Evolutionary conservation across 2,329 filamentous ascomycete genomes (phyloP), one percentile per base, ranked within the genome.

Genomic region (Cercospora sp.): DNA sequence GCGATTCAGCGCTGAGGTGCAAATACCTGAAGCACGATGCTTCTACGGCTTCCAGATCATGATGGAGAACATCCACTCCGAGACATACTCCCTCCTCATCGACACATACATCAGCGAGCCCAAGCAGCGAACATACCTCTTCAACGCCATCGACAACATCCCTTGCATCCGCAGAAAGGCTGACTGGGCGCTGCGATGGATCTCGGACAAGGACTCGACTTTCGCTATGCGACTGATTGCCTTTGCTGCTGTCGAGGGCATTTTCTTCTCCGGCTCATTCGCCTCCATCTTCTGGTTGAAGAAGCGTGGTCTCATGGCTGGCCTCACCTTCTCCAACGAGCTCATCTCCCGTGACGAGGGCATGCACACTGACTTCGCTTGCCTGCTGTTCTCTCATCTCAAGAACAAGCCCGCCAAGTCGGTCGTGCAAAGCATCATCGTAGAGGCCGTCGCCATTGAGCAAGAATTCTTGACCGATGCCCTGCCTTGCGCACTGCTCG

Each of bases 1-100:
- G 88, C 92, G 95, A 72, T 99, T 99, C 89, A 97, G 92, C 78
- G 90, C 88, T 73, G 95, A 99, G 83, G 94, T 99, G 31, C 95
- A 99, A 84, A 90, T 98, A 68, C 94, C 95, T 10, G 95, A 99
- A 84, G 95, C 95, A 72, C 93, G 95, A 78, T 99, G 95, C 89
- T 99, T 99, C 88, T 99, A 99, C 82, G 95, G 95, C 73, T 99
- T 99, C 88, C 95, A 99, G 86, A 98, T 98, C 85, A 99, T 99
- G 95, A 98, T 99, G 92, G 95, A 99, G 87, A 99, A 99, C 85
- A 97, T 99, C 78, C 95, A 99, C 88, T 97, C 95, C 16, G 95
- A 99, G 86, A 99, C 95, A 64, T 99, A 99, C 88, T 98, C 94
- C 20, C 90, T 99, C 40, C 90, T 99, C 79, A 99, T 99, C 80